Evolutionary conservation across 768 basidiomycete genomes (phyloP).

Genomic region (Leccinum incarnatum): DNA sequence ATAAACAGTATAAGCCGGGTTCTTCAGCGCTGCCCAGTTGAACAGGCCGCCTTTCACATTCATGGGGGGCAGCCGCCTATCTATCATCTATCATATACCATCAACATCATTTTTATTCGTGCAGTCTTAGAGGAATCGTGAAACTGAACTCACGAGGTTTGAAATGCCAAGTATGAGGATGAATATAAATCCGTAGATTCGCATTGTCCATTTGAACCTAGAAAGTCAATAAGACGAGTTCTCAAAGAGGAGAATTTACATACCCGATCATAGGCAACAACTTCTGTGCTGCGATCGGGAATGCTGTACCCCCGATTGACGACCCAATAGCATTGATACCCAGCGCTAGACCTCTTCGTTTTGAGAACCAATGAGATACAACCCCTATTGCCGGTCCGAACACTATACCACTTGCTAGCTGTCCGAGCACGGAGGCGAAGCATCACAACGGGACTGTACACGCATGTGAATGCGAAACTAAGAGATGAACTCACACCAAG

Average conservation of each 20-base stretch:
- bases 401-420: constrained; percentile 52
- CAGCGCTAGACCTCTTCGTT: constrained; percentile 51
- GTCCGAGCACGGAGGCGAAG: neutral
- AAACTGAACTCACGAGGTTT: constrained; percentile 45
- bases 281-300: constrained; percentile 59
- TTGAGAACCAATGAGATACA: constrained; percentile 74
- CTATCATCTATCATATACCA: constrained; percentile 23
- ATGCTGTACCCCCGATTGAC: constrained; percentile 64
- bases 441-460: neutral
- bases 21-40: constrained; percentile 50
- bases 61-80: constrained; percentile 52
- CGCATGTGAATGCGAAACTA: neutral
- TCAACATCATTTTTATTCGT: neutral
- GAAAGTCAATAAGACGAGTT: neutral
- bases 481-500: constrained; percentile 49
- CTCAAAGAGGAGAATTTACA: neutral
- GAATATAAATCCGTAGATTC: constrained; percentile 65
- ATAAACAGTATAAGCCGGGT: constrained; percentile 50
- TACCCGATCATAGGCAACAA: constrained; percentile 57
- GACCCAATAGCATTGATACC: constrained; percentile 69
- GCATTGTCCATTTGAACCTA: constrained; percentile 77
- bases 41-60: constrained; percentile 59
- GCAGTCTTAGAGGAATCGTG: neutral
- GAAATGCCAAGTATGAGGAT: constrained; percentile 48
- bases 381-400: constrained; percentile 61